A percentile compares a stretch with the other conserved stretches of the same genome.
phyloP scores from a whole-genome alignment of 2,329 filamentous ascomycete species.

The Clathrospora elynae region DNA sequence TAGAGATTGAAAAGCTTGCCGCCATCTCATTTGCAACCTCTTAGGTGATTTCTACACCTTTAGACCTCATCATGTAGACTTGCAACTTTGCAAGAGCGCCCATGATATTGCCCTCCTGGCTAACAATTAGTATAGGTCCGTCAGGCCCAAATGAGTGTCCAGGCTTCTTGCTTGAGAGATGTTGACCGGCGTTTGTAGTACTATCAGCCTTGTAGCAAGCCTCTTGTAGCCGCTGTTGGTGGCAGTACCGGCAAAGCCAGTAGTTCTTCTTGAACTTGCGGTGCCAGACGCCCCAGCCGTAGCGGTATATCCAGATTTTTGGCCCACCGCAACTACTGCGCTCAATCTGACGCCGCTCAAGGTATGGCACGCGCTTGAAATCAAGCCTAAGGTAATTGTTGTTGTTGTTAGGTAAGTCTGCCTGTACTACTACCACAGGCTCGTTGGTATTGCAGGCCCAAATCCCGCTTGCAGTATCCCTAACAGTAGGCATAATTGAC shows the following conservation, averaged over 20 bases:
- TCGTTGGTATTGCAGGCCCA: background rate
- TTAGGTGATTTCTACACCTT: constrained; percentile 8
- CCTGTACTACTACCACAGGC: background rate
- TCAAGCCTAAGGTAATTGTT: constrained; percentile 5
- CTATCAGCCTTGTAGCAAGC: background rate
- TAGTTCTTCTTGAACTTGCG: constrained; percentile 7
- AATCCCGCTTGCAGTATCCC: background rate
- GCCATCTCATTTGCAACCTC: constrained; percentile 10
- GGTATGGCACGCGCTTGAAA: constrained; percentile 12
- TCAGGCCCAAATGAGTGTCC: constrained; percentile 3
- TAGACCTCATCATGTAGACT: constrained; percentile 11
- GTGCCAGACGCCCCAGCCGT: constrained; percentile 12
- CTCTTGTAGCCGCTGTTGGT: constrained; percentile 1
- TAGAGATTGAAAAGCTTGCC: constrained; percentile 1
- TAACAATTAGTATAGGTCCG: constrained; percentile 12
- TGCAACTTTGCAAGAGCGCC: constrained; percentile 10
- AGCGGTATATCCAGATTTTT: constrained; percentile 8
- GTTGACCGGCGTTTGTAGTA: background rate
- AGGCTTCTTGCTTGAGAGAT: background rate
- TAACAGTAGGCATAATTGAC: background rate
- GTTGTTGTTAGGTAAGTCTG: background rate
- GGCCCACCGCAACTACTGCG: constrained; percentile 2
- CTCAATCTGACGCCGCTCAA: constrained; percentile 8
- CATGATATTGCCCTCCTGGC: constrained; percentile 9
- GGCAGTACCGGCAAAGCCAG: constrained; percentile 7